Conservation (phyloP, 2,329 filamentous ascomycete species). For the Lomentospora prolificans region DNA sequence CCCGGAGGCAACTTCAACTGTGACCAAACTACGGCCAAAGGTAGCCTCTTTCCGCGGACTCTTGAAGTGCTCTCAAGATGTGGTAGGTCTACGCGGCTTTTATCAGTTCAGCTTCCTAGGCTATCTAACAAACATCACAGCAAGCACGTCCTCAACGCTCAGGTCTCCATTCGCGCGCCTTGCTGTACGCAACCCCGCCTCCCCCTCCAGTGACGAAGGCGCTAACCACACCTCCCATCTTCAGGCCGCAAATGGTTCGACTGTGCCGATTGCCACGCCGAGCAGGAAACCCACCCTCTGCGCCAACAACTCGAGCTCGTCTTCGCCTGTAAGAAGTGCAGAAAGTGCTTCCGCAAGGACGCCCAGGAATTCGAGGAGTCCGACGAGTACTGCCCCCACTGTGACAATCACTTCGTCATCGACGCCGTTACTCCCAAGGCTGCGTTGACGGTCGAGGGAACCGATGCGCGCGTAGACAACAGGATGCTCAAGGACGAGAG, state of each 20-base stretch:
- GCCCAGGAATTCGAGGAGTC: conserved; percentile 86
- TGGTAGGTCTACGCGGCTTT: not conserved
- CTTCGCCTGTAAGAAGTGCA: conserved; percentile 98
- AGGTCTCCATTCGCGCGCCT: conserved; percentile 88
- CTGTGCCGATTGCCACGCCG: conserved; percentile 87
- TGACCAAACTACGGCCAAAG: not conserved
- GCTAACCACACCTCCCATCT: not conserved
- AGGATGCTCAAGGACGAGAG: conserved; percentile 92
- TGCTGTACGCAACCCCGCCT: conserved; percentile 59
- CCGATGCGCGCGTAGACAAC: conserved; percentile 75
- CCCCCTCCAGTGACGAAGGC: not conserved
- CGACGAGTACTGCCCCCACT: conserved; percentile 98
- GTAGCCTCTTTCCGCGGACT: too few species aligned
- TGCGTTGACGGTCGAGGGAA: conserved; percentile 77
- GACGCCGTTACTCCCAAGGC: conserved; percentile 80
- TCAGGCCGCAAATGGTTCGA: conserved; percentile 95
- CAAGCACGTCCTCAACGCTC: conserved; percentile 97
- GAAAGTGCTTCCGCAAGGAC: conserved; percentile 95
- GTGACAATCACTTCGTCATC: conserved; percentile 96
- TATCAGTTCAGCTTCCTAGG: not conserved
- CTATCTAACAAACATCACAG: conserved; percentile 32
- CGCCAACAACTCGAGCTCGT: conserved; percentile 75
- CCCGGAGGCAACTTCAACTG: not conserved
- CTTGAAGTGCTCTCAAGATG: too few species aligned
- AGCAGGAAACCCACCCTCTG: conserved; percentile 68